These are phyloP conservation scores for Cardiospermum halicacabum DNA, from an alignment of 345 rosid genomes.

Conservation along the genomic window DNA sequence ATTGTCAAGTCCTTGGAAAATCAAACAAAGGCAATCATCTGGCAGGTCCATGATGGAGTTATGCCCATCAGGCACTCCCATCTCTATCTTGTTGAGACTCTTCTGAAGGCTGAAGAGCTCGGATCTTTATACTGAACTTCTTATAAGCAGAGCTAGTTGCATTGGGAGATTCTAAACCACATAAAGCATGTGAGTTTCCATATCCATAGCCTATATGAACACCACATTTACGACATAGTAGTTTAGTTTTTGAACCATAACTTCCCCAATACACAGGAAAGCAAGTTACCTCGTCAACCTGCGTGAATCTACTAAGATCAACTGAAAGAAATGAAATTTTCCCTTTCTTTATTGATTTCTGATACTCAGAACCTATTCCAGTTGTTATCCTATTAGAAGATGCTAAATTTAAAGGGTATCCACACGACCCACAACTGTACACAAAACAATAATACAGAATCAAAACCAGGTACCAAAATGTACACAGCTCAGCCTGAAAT, in stretches of 20 bases:
- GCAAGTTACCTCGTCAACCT: constrained; percentile 55
- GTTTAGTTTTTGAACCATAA: constrained; percentile 44
- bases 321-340: constrained; percentile 41
- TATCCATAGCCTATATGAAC: constrained; percentile 57
- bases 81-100: constrained; percentile 30
- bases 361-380: constrained; percentile 38
- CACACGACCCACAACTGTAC: constrained; percentile 60
- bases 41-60: constrained; percentile 52
- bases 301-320: constrained; percentile 58
- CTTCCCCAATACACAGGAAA: constrained; percentile 43
- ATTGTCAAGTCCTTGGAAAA: constrained; percentile 46
- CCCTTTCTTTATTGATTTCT: constrained; percentile 40
- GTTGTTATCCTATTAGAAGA: constrained; percentile 44
- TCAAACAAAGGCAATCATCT: constrained; percentile 67
- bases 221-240: constrained; percentile 63
- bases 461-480: not conserved
- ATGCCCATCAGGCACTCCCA: constrained; percentile 37
- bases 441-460: constrained; percentile 7
- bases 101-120: constrained; percentile 50
- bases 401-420: constrained; percentile 55
- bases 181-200: constrained; percentile 47
- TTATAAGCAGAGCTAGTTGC: constrained; percentile 33
- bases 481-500: not conserved
- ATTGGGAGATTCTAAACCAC: constrained; percentile 49
- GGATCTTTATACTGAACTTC: constrained; percentile 47